Conservation (phyloP, 2,329 filamentous ascomycete species). For the Botrytis pseudocinerea region DNA sequence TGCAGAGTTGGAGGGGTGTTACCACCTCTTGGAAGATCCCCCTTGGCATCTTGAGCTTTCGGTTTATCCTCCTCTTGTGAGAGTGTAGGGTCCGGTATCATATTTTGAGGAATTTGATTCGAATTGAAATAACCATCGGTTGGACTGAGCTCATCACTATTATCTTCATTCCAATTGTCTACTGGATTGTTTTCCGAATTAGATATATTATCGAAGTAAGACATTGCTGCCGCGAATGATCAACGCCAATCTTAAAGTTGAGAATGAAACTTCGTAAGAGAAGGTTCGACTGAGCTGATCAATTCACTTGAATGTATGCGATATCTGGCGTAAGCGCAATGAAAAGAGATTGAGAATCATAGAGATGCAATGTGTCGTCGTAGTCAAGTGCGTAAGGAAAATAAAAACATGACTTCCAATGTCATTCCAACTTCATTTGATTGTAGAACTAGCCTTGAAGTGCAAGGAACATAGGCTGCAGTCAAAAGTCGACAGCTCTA, state of each 20-base stretch:
- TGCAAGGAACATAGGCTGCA: neutral
- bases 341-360: neutral
- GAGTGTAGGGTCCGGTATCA: constrained; percentile 10
- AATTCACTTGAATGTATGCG: neutral
- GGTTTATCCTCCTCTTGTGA: neutral
- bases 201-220: constrained; percentile 34
- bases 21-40: neutral
- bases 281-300: neutral
- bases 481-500: neutral
- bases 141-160: constrained; percentile 36
- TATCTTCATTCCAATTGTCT: neutral
- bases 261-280: neutral
- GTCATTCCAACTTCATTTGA: neutral
- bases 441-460: neutral
- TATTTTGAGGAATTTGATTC: constrained; percentile 25
- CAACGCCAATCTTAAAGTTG: neutral
- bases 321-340: neutral
- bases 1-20: neutral
- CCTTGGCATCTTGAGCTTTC: neutral
- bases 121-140: constrained; percentile 39
- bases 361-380: neutral
- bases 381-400: constrained; percentile 2
- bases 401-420: neutral
- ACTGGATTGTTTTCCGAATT: constrained; percentile 31
- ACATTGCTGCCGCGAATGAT: neutral